Conservation (phyloP, 2,329 filamentous ascomycete genomes). For the Hypoxylon sp. region DNA sequence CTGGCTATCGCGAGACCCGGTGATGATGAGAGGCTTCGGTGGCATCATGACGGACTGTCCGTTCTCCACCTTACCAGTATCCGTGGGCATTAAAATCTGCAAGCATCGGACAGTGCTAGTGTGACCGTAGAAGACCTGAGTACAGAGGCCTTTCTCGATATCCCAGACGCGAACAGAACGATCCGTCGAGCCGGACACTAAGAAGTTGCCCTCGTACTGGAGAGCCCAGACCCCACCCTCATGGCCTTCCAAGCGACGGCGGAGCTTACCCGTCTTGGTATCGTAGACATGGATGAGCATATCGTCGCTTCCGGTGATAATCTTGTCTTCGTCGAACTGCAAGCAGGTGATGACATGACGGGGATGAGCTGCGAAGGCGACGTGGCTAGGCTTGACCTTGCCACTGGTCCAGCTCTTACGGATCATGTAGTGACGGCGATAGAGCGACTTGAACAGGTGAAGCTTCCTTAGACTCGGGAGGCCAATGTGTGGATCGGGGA, state of each 20-base stretch:
- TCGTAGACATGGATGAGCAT: constrained; percentile 98
- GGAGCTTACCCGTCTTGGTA: constrained; percentile 90
- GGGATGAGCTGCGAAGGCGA: constrained; percentile 96
- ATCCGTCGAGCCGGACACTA: constrained; percentile 97
- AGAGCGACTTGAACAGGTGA: constrained; percentile 96
- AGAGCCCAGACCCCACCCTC: constrained; percentile 98
- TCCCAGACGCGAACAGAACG: constrained; percentile 99
- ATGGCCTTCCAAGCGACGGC: constrained; percentile 89
- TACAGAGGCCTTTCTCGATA: constrained; percentile 91
- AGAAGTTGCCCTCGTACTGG: constrained; percentile 93
- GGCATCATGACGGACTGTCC: constrained; percentile 90
- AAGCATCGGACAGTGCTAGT: constrained; percentile 97
- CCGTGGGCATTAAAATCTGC: constrained; percentile 90
- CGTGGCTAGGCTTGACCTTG: constrained; percentile 86
- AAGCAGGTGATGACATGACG: constrained; percentile 97
- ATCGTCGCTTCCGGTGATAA: constrained; percentile 96
- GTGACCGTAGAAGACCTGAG: constrained; percentile 96
- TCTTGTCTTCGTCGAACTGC: constrained; percentile 98
- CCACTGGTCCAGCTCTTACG: constrained; percentile 93
- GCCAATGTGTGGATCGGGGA: constrained; percentile 86
- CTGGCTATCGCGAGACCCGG: constrained; percentile 94
- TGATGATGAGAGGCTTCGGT: constrained; percentile 95
- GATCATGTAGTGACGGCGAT: constrained; percentile 92
- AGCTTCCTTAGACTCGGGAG: constrained; percentile 83
- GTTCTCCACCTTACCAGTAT: constrained; percentile 79